Evolutionary conservation across 768 basidiomycete genomes (phyloP).

Genomic region (Tylopilus rubrobrunneus): DNA sequence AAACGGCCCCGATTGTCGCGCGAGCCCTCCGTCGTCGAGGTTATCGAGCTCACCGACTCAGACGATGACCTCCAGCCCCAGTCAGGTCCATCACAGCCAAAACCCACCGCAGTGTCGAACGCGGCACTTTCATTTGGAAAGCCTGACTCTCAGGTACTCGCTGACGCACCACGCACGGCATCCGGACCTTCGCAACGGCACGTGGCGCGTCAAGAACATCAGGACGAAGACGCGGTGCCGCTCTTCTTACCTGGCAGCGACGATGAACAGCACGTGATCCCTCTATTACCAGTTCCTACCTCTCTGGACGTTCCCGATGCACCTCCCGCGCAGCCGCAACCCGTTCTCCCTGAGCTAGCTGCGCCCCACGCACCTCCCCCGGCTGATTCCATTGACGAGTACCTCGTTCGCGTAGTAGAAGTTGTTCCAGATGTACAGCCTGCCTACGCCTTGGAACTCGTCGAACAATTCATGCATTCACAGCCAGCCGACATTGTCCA

Average conservation of each 20-base stretch:
- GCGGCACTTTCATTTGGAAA: conserved; percentile 8
- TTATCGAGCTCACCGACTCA: conserved; percentile 54
- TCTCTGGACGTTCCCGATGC: neutral
- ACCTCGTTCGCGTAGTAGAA: conserved; percentile 54
- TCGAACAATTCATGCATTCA: conserved; percentile 40
- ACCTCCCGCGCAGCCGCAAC: neutral
- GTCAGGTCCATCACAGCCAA: conserved; percentile 4
- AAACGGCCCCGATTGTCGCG: conserved; percentile 12
- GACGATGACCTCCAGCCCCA: conserved; percentile 33
- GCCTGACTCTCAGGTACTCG: conserved; percentile 10
- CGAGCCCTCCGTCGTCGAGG: conserved; percentile 18
- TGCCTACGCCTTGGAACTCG: conserved; percentile 45
- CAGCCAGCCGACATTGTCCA: conserved; percentile 42
- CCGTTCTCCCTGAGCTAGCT: neutral
- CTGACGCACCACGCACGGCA: neutral
- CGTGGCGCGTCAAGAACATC: neutral
- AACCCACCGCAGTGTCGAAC: conserved; percentile 3
- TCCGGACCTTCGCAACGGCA: conserved; percentile 14
- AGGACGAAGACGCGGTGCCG: conserved; percentile 14
- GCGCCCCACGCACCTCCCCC: conserved; percentile 3
- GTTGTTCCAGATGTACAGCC: conserved; percentile 70
- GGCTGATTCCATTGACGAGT: conserved; percentile 25
- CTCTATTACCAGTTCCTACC: neutral
- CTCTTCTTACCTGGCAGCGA: conserved; percentile 40
- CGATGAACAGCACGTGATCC: conserved; percentile 18